Conservation (phyloP, 2,329 filamentous ascomycete species). For the Trichophyton rubrum region DNA sequence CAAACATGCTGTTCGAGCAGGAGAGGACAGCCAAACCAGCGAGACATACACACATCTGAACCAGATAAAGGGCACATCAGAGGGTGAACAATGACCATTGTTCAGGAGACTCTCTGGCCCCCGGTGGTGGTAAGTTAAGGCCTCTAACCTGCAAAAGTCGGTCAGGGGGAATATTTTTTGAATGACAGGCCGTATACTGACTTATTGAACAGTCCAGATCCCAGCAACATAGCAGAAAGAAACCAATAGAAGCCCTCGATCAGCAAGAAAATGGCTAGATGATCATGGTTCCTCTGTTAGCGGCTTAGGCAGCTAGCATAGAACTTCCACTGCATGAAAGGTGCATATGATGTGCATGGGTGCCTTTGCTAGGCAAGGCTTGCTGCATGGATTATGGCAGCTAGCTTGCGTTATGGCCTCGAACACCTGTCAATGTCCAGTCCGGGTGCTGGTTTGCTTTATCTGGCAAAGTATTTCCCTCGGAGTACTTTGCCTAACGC, state of each 20-base stretch:
- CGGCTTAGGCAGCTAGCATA: background rate
- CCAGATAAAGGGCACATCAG: background rate
- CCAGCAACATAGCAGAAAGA: background rate
- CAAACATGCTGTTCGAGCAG: background rate
- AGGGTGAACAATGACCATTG: background rate
- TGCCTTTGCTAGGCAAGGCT: background rate
- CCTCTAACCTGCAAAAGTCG: background rate
- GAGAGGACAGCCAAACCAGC: background rate
- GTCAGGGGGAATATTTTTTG: background rate
- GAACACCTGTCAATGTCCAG: background rate
- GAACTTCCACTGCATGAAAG: background rate
- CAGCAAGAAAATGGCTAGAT: background rate
- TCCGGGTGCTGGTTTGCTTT: background rate
- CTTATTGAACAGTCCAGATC: background rate
- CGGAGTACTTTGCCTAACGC: background rate
- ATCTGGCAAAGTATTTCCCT: background rate
- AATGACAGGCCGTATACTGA: background rate
- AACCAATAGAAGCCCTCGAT: background rate
- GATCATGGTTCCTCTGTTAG: background rate
- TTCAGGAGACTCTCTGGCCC: background rate
- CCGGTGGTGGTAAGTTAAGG: background rate
- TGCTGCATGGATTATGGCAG: background rate
- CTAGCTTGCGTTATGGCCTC: background rate
- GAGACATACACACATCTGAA: background rate
- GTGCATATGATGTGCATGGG: background rate